Evolutionary conservation across 768 basidiomycete genomes (phyloP), one percentile per base, ranked within the genome.

Genomic region (Rhodosporidiobolus sp.): DNA sequence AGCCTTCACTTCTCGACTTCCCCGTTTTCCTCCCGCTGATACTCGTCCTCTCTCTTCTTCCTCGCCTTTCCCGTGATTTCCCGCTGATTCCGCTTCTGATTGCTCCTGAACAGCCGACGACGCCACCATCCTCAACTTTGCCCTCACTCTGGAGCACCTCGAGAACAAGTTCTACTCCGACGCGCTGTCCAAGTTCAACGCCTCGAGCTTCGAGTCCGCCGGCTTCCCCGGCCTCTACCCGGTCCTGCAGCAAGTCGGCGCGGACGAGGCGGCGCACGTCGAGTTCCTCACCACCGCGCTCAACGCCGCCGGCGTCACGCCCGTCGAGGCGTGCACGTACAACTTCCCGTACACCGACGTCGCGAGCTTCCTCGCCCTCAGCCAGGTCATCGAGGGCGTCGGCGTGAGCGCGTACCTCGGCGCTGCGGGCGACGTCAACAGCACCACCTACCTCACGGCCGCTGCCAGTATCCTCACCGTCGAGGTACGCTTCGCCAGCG

Each of bases 391-490:
- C 34, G 87, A 89, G 80, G 85, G 83, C 43, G 85, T 89, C 54
- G 77, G 70, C 34, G 65, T 65, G 24, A 84, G 86, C 14, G 87
- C 87, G 9, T 89, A 88, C 77, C 63, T 70, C 50, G 69, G 65
- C 26, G 65, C 65, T 26, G 65, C 65, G 20, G 63, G 49, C n/a
- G 64, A 30, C 45, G 69, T 72, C 69, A 19, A 55, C 43, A 63
- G 59, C 72, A 38, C 83, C 69, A 81, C 79, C 30, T 85, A 85
- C 78, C 78, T 86, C 30, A 85, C 85, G 9, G 84, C 85, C 26
- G 85, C 86, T 9, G 88, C 84, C 3, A 84, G 83, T 28, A 89
- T 91, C 75, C 82, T 89, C 57, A 82, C 86, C 24, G 85, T 84
- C 63, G 87, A 90, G 77, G n/a, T n/a, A n/a, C n/a, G n/a, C n/a